A percentile compares a stretch with the other conserved stretches of the same genome.
phyloP scores from a whole-genome alignment of 345 rosid genomes.

The Salix viminalis region DNA sequence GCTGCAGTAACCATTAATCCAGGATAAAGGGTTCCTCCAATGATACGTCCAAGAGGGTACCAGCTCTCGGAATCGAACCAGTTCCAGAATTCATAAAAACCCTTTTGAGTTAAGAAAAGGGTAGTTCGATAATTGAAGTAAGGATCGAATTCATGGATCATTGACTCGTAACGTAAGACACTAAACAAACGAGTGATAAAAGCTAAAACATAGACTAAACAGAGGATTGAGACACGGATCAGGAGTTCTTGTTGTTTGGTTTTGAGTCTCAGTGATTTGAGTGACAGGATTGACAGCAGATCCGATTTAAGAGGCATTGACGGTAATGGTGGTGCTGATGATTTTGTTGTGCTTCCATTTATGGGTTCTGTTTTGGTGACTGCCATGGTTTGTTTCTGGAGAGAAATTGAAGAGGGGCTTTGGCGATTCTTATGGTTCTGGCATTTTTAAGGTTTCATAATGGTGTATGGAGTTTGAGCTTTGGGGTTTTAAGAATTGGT shows the following conservation, averaged over 20 bases:
- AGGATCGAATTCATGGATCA: slow-evolving; percentile 99
- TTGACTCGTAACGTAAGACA: slow-evolving; percentile 92
- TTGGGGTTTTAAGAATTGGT: neutral
- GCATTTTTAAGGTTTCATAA: neutral
- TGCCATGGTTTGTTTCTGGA: neutral
- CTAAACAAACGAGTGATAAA: slow-evolving; percentile 84
- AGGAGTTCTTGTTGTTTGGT: slow-evolving; percentile 93
- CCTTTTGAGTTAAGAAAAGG: slow-evolving; percentile 69
- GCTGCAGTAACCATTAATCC: slow-evolving; percentile 97
- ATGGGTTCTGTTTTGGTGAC: neutral
- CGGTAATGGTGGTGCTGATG: neutral
- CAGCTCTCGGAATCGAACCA: slow-evolving; percentile 98
- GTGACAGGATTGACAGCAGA: slow-evolving; percentile 40
- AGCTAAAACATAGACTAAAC: slow-evolving; percentile 79
- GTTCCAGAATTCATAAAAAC: slow-evolving; percentile 97
- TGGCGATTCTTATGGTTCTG: neutral
- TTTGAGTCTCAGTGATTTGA: slow-evolving; percentile 58
- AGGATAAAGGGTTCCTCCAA: slow-evolving; percentile 93
- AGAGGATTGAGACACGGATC: slow-evolving; percentile 75
- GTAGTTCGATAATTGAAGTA: slow-evolving; percentile 95
- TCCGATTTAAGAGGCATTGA: slow-evolving; percentile 25
- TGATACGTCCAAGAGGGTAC: slow-evolving; percentile 97
- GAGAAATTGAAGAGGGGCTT: neutral
- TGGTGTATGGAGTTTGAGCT: neutral
- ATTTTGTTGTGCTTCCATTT: neutral